These are phyloP conservation scores for Rhodotorula mucilaginosa DNA, from an alignment of 1,284 basidiomycete species.

Conservation along the genomic window DNA sequence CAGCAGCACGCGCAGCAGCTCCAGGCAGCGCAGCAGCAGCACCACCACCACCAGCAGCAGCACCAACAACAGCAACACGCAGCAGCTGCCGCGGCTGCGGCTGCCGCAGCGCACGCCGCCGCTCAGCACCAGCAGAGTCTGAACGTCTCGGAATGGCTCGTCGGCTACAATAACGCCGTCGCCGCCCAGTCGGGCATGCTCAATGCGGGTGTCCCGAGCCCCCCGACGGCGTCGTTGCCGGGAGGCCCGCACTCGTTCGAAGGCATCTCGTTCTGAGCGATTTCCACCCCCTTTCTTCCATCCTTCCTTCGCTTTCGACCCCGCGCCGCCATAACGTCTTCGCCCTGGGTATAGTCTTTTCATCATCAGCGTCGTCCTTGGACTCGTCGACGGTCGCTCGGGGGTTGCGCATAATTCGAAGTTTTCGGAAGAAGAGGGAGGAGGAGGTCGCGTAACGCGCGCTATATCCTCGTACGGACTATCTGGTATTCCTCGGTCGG, in stretches of 20 bases:
- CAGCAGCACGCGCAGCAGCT: conserved; percentile 5
- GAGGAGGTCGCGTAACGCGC: no score
- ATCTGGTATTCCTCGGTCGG: no score
- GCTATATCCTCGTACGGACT: no score
- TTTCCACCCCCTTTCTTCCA: neutral
- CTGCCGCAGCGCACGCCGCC: neutral
- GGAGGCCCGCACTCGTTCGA: neutral
- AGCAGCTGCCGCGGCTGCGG: neutral
- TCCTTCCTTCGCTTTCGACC: neutral
- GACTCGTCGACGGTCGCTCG: neutral
- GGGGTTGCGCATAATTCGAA: no score
- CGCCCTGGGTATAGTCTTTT: neutral
- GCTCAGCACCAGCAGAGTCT: conserved; percentile 2
- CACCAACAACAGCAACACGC: conserved; percentile 2
- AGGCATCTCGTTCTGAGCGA: neutral
- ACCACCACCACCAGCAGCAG: conserved; percentile 13
- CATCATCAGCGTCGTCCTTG: neutral
- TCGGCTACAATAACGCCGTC: conserved; percentile 3
- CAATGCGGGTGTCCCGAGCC: neutral
- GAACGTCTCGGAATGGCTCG: conserved; percentile 1
- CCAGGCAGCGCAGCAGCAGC: neutral
- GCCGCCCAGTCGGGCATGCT: conserved; percentile 1
- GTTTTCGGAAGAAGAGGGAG: no score
- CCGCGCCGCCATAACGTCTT: neutral
- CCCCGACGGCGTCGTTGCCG: neutral